phyloP scores from a whole-genome alignment of 352 stramenopile genomes.

The Globisporangium perplexum region DNA sequence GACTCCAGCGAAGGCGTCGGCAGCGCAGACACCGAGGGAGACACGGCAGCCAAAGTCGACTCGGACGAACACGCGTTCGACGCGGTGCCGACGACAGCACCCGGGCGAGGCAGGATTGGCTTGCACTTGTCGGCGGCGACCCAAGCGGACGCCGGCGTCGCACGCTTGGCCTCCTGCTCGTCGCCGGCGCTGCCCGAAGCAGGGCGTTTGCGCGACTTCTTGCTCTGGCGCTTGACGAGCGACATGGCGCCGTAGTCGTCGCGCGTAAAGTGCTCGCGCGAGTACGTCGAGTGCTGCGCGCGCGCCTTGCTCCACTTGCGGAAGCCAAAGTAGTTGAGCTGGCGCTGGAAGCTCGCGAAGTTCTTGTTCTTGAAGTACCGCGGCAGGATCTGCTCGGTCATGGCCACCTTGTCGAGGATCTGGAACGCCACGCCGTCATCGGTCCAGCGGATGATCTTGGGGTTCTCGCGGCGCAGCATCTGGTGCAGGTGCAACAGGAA shows the following conservation, averaged over 20 bases:
- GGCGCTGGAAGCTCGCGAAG: slow-evolving; percentile 94
- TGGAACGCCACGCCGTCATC: slow-evolving; percentile 74
- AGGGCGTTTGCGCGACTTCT: slow-evolving; percentile 76
- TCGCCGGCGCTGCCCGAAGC: slow-evolving; percentile 21
- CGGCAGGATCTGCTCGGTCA: slow-evolving; percentile 88
- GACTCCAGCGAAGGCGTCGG: slow-evolving; percentile 2
- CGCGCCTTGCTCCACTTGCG: slow-evolving; percentile 86
- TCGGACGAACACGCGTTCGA: not conserved
- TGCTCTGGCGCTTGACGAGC: slow-evolving; percentile 83
- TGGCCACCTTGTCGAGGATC: slow-evolving; percentile 77
- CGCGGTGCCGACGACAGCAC: not conserved
- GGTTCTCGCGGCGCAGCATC: slow-evolving; percentile 76
- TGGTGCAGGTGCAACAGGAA: slow-evolving; percentile 83
- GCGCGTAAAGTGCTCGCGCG: slow-evolving; percentile 73
- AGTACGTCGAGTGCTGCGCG: slow-evolving; percentile 70
- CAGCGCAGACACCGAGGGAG: not conserved
- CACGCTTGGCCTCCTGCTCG: slow-evolving; percentile 32
- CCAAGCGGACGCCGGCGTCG: slow-evolving; percentile 19
- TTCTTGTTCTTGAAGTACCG: slow-evolving; percentile 96
- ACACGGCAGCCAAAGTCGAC: not conserved
- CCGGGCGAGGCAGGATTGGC: slow-evolving; percentile 43
- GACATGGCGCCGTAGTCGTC: slow-evolving; percentile 85
- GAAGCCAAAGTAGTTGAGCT: slow-evolving; percentile 96
- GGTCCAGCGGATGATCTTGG: slow-evolving; percentile 78
- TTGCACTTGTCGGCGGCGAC: slow-evolving; percentile 50